These are phyloP conservation scores for Carallia brachiata DNA, from an alignment of 345 rosid genomes.

Conservation along the genomic window DNA sequence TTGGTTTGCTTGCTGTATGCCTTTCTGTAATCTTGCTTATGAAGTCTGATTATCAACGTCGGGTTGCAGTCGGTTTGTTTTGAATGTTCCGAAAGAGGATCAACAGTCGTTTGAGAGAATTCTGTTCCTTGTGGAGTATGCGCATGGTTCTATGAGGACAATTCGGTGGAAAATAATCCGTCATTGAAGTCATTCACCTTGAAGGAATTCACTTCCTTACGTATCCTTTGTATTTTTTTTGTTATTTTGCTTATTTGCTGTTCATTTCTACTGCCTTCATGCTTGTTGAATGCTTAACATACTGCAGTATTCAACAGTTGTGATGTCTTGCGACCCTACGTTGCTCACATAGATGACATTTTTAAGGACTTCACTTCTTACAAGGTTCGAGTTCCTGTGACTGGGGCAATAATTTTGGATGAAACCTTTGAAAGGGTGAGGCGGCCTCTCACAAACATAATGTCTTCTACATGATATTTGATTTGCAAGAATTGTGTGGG, in stretches of 20 bases:
- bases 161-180: constrained; percentile 88
- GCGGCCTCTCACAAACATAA: constrained; percentile 6
- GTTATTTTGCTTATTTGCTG: too few species aligned
- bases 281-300: constrained; percentile 44
- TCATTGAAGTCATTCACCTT: constrained; percentile 76
- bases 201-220: constrained; percentile 86
- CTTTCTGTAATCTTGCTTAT: too few species aligned
- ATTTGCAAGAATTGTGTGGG: neutral
- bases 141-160: constrained; percentile 98
- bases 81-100: constrained; percentile 97
- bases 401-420: constrained; percentile 96
- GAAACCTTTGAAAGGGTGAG: constrained; percentile 93
- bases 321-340: constrained; percentile 85
- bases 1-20: too few species aligned
- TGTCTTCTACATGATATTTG: neutral
- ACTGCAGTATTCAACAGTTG: constrained; percentile 83
- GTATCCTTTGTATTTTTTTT: constrained; percentile 52
- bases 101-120: constrained; percentile 97
- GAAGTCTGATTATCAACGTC: neutral
- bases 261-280: neutral
- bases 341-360: constrained; percentile 85
- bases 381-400: constrained; percentile 96
- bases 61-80: constrained; percentile 81
- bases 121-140: constrained; percentile 91
- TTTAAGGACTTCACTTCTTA: constrained; percentile 97